Conservation (phyloP, 75 land plant species). For the Isoetes taiwanensis region DNA sequence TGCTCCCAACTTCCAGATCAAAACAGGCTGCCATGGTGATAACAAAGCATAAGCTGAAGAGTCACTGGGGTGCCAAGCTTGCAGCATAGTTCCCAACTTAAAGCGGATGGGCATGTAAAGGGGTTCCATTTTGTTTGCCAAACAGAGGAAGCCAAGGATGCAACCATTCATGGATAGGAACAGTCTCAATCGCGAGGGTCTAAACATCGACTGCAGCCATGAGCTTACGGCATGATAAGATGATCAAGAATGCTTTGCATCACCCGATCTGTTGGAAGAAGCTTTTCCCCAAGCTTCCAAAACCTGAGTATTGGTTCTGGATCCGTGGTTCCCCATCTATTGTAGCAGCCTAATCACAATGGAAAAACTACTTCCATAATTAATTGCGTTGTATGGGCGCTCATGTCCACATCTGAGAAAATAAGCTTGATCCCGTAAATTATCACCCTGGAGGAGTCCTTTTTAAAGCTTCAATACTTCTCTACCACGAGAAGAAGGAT, state of each 20-base stretch:
- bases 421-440: slow-evolving; percentile 34
- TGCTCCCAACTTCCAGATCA: slow-evolving; percentile 89
- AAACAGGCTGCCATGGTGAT: slow-evolving; percentile 90
- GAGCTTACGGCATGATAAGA: slow-evolving; percentile 75
- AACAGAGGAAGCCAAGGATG: slow-evolving; percentile 92
- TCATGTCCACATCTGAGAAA: slow-evolving; percentile 19
- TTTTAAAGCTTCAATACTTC: slow-evolving; percentile 54
- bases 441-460: slow-evolving; percentile 53
- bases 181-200: slow-evolving; percentile 72
- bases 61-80: slow-evolving; percentile 96
- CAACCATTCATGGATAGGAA: slow-evolving; percentile 90
- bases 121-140: slow-evolving; percentile 61
- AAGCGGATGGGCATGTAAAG: slow-evolving; percentile 55
- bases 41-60: slow-evolving; percentile 64
- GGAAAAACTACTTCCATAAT: slow-evolving; percentile 71
- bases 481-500: slow-evolving; percentile 63
- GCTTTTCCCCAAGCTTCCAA: slow-evolving; percentile 68
- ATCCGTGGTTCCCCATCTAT: slow-evolving; percentile 81
- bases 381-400: slow-evolving; percentile 60
- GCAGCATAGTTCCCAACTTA: slow-evolving; percentile 61
- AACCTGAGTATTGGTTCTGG: slow-evolving; percentile 88
- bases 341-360: slow-evolving; percentile 57
- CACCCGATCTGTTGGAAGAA: slow-evolving; percentile 54
- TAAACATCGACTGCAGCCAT: slow-evolving; percentile 65
- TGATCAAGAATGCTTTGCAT: slow-evolving; percentile 56